Conservation (phyloP, 1,284 basidiomycete genomes). For the Boletus austroedulis region DNA sequence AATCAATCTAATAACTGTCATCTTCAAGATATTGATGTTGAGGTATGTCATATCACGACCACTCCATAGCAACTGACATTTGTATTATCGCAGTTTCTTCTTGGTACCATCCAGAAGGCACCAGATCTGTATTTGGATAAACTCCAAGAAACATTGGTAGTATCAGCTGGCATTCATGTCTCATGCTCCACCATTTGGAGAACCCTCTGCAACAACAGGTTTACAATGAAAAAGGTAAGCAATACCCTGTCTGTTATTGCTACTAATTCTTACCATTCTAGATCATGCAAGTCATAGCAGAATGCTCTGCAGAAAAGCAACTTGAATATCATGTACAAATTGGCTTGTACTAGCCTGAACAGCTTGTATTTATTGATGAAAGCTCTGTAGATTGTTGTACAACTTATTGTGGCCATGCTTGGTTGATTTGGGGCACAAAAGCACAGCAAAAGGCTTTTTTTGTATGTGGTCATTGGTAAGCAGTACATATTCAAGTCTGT, state of each 20-base stretch:
- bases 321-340: slow-evolving; percentile 23
- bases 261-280: no score
- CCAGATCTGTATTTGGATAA: background rate
- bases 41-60: no score
- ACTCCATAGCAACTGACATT: no score
- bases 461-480: slow-evolving; percentile 25
- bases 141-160: background rate
- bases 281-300: slow-evolving; percentile 26
- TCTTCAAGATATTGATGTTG: no score
- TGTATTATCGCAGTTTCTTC: background rate
- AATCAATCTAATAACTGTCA: no score
- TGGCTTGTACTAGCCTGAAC: background rate
- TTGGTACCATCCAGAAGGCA: background rate
- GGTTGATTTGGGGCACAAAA: slow-evolving; percentile 11
- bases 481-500: no score
- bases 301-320: slow-evolving; percentile 22
- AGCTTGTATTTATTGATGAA: no score
- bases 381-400: slow-evolving; percentile 12
- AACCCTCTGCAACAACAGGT: slow-evolving; percentile 13
- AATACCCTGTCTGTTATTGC: fast-evolving
- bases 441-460: slow-evolving; percentile 15
- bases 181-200: slow-evolving; percentile 22
- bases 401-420: slow-evolving; percentile 15
- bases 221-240: slow-evolving; percentile 28
- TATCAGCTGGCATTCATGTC: background rate